These are phyloP conservation scores for Brassica incana DNA, from an alignment of 345 rosid species.

Conservation along the genomic window DNA sequence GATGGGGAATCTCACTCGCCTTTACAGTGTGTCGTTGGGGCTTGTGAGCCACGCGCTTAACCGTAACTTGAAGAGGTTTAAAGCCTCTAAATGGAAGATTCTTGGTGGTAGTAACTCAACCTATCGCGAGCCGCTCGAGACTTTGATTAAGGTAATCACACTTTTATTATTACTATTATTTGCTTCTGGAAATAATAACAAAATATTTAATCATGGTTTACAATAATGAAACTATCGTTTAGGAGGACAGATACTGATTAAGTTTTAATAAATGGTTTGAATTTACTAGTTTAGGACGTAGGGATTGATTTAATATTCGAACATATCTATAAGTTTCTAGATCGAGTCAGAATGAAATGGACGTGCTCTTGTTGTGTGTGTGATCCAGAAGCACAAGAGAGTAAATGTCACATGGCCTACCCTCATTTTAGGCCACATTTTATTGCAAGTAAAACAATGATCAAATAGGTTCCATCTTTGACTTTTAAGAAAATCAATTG, in stretches of 20 bases:
- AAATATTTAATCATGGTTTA: background rate
- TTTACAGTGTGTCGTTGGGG: constrained; percentile 66
- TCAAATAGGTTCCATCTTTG: background rate
- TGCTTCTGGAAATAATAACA: background rate
- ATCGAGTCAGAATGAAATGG: constrained; percentile 24
- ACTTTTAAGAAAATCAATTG: background rate
- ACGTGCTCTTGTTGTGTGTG: constrained; percentile 23
- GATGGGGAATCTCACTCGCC: constrained; percentile 44
- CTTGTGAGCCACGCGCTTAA: constrained; percentile 51
- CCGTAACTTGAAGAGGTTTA: constrained; percentile 45
- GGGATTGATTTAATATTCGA: background rate
- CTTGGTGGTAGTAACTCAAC: constrained; percentile 34
- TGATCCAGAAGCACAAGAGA: constrained; percentile 21
- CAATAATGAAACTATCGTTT: background rate
- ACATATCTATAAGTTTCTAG: background rate
- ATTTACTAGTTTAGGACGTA: constrained; percentile 16
- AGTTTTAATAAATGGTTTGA: background rate
- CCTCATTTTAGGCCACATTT: constrained; percentile 18
- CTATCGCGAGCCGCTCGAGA: constrained; percentile 52
- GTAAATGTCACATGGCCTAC: constrained; percentile 37
- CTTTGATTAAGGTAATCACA: constrained; percentile 55
- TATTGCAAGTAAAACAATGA: constrained; percentile 5
- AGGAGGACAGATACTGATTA: background rate
- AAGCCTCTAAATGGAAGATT: constrained; percentile 24
- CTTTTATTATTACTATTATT: background rate